Evolutionary conservation across 441 rosid species (phyloP).

Genomic region (Melastoma candidum): DNA sequence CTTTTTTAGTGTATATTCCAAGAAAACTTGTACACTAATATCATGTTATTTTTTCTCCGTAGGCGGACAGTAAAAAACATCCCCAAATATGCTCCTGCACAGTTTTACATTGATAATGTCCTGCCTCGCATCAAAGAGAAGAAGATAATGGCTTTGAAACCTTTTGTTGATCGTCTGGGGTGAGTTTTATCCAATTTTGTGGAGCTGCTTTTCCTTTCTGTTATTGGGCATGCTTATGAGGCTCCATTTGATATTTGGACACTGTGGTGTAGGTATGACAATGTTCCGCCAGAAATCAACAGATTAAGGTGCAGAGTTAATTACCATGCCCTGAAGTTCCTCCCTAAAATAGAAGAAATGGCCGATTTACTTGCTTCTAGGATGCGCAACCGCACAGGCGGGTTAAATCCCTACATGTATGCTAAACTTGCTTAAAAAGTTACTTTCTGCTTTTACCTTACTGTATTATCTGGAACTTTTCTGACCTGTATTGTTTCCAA

Average conservation of each 20-base stretch:
- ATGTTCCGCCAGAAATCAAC: constrained; percentile 95
- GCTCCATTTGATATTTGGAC: constrained; percentile 10
- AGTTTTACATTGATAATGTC: constrained; percentile 91
- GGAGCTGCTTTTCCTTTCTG: background rate
- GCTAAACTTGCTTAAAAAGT: constrained; percentile 21
- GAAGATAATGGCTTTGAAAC: constrained; percentile 96
- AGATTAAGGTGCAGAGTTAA: constrained; percentile 96
- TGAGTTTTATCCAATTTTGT: constrained; percentile 22
- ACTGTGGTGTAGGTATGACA: constrained; percentile 63
- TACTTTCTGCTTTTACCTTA: constrained; percentile 12
- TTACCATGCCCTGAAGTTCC: constrained; percentile 96
- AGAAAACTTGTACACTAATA: background rate
- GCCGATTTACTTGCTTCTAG: constrained; percentile 77
- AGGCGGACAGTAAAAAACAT: constrained; percentile 98
- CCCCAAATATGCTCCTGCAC: constrained; percentile 96
- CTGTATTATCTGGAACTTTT: constrained; percentile 6
- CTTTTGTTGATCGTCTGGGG: constrained; percentile 99
- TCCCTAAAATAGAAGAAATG: constrained; percentile 86
- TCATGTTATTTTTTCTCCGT: constrained; percentile 1
- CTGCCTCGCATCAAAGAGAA: constrained; percentile 95
- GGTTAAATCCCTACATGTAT: constrained; percentile 76
- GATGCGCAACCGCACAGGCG: constrained; percentile 95
- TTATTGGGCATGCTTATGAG: background rate
- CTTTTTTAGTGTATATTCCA: background rate
- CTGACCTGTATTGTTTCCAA: constrained; percentile 12